phyloP scores from a whole-genome alignment of 2,329 filamentous ascomycete species.

The Aspergillus neotritici region DNA sequence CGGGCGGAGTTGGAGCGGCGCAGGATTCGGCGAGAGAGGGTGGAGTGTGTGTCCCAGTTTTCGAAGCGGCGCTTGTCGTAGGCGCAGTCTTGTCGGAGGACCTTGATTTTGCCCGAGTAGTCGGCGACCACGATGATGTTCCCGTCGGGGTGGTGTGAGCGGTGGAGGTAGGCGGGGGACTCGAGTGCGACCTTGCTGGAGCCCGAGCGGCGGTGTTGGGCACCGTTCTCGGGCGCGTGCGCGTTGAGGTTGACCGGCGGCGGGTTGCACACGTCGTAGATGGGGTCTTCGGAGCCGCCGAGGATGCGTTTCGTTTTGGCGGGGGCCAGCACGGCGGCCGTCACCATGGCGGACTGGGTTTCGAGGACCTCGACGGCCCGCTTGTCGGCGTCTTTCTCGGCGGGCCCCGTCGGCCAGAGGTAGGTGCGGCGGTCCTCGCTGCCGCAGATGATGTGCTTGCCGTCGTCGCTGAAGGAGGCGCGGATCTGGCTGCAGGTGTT shows the following conservation, averaged over 20 bases:
- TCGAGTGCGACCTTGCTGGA: constrained; percentile 52
- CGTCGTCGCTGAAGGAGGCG: constrained; percentile 82
- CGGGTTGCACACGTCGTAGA: constrained; percentile 96
- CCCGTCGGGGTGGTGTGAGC: constrained; percentile 69
- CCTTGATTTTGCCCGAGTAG: constrained; percentile 80
- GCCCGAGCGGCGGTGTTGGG: constrained; percentile 22
- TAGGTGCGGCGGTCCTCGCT: constrained; percentile 88
- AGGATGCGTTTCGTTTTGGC: constrained; percentile 70
- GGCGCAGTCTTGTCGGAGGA: constrained; percentile 93
- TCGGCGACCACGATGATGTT: constrained; percentile 92
- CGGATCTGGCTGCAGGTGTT: constrained; percentile 87
- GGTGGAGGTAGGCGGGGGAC: constrained; percentile 69
- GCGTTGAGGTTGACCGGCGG: constrained; percentile 79
- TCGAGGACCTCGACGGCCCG: constrained; percentile 83
- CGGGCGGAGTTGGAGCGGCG: constrained; percentile 52
- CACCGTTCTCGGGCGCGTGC: constrained; percentile 36
- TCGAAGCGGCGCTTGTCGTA: constrained; percentile 70
- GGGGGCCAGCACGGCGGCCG: constrained; percentile 81
- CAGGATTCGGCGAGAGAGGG: constrained; percentile 64
- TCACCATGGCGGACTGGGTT: constrained; percentile 82
- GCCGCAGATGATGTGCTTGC: constrained; percentile 79
- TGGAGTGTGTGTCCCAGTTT: constrained; percentile 70
- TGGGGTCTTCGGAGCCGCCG: constrained; percentile 75
- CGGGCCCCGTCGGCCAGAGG: constrained; percentile 69
- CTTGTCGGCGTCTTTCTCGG: constrained; percentile 69